Conservation (phyloP, 495 filamentous ascomycete species). For the Ascobolus immersus region DNA sequence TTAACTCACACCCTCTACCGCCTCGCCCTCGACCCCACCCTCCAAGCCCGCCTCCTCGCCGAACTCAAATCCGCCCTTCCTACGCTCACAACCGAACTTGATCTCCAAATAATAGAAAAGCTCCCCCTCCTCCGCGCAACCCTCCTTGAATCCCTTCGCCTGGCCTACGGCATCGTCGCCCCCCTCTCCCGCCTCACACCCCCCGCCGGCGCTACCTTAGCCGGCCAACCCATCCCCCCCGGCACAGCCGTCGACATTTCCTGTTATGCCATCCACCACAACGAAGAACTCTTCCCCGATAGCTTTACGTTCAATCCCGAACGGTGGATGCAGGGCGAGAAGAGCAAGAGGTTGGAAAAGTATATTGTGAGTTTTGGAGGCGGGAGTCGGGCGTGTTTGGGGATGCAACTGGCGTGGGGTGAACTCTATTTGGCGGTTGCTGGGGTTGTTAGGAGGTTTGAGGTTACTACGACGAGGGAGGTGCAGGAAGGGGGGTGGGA, state of each 20-base stretch:
- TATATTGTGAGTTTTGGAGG: constrained; percentile 25
- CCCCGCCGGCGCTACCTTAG: constrained; percentile 13
- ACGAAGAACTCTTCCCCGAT: constrained; percentile 24
- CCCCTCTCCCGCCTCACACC: constrained; percentile 21
- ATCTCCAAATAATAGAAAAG: too few species aligned
- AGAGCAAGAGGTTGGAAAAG: constrained; percentile 18
- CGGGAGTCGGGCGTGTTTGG: constrained; percentile 25
- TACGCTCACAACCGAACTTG: too few species aligned
- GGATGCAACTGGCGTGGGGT: constrained; percentile 22
- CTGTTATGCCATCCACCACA: constrained; percentile 23
- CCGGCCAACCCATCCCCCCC: constrained; percentile 17
- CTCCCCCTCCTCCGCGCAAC: too few species aligned
- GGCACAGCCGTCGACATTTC: constrained; percentile 25
- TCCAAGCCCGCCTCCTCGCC: constrained; percentile 19
- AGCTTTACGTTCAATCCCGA: constrained; percentile 25
- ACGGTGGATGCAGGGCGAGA: constrained; percentile 24
- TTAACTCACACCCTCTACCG: constrained; percentile 18
- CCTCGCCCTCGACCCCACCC: constrained; percentile 17
- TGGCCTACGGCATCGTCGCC: constrained; percentile 20
- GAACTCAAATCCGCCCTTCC: constrained; percentile 17
- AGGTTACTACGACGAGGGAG: constrained; percentile 2
- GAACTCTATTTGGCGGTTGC: constrained; percentile 15
- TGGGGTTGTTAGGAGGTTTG: too few species aligned
- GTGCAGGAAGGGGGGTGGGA: background rate
- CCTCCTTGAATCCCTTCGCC: constrained; percentile 25